phyloP scores from a whole-genome alignment of 1,139 yeast genomes.

The Eremothecium coryli region DNA sequence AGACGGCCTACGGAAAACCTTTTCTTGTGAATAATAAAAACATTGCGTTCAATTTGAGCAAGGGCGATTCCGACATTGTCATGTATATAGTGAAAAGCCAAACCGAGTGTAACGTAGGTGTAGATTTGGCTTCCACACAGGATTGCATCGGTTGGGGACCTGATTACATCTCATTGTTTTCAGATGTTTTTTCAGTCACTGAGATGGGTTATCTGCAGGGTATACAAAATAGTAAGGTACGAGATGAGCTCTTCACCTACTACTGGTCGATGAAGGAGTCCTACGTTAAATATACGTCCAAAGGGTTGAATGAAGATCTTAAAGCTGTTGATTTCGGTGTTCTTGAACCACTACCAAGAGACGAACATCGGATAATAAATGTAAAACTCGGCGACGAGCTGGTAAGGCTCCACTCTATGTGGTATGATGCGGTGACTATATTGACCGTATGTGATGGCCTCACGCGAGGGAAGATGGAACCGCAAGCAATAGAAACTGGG shows the following conservation, averaged over 20 bases:
- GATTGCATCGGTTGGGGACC: conserved; percentile 34
- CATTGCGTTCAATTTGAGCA: conserved; percentile 51
- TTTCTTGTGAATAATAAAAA: conserved; percentile 25
- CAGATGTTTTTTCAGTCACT: conserved; percentile 38
- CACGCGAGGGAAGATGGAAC: too few relatives aligned
- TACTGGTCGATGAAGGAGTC: conserved; percentile 72
- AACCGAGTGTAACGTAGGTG: conserved; percentile 37
- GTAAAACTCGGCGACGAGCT: conserved; percentile 10
- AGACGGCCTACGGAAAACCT: conserved; percentile 38
- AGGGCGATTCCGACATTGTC: conserved; percentile 39
- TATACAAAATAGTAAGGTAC: conserved; percentile 6
- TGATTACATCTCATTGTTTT: conserved; percentile 37
- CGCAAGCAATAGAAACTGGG: too few relatives aligned
- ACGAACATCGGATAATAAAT: conserved; percentile 6
- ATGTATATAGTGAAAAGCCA: conserved; percentile 29
- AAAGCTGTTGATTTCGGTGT: conserved; percentile 25
- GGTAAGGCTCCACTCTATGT: conserved; percentile 16
- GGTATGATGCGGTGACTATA: conserved; percentile 15
- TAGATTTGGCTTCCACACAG: conserved; percentile 50
- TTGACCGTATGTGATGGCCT: conserved; percentile 12
- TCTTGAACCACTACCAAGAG: conserved; percentile 7
- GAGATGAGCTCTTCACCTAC: conserved; percentile 37
- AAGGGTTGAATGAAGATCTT: conserved; percentile 51
- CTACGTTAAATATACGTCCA: conserved; percentile 52
- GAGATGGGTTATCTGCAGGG: conserved; percentile 35